phyloP scores from a whole-genome alignment of 495 filamentous ascomycete species.

The Neurospora tetraspora region DNA sequence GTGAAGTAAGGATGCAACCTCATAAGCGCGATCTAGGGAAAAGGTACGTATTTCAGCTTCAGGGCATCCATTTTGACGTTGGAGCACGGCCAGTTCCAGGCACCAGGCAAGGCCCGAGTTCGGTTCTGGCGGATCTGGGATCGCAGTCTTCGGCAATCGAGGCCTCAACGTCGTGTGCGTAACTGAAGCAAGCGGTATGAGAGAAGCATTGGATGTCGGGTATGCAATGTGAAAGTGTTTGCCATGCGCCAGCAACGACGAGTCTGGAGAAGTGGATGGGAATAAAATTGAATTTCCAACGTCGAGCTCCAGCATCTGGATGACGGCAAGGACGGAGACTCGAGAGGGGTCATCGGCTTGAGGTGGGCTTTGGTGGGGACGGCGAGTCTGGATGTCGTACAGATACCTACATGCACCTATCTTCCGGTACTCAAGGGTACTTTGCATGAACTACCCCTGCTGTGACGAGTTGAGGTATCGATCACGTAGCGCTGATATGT shows the following conservation, averaged over 20 bases:
- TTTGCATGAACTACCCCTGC: neutral
- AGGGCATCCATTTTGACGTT: neutral
- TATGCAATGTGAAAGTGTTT: neutral
- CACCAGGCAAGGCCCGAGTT: neutral
- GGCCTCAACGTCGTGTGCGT: neutral
- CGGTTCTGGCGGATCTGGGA: neutral
- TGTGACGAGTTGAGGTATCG: neutral
- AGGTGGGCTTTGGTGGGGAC: neutral
- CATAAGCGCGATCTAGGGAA: neutral
- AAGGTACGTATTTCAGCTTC: neutral
- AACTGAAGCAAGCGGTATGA: too few species aligned
- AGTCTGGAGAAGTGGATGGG: neutral
- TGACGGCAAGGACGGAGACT: neutral
- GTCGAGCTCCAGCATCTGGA: neutral
- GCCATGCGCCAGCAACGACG: neutral
- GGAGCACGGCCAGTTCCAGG: neutral
- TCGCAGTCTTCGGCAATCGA: neutral
- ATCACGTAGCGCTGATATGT: neutral
- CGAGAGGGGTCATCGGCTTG: neutral
- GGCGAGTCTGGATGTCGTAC: neutral
- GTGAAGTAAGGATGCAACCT: neutral
- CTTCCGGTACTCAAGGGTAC: neutral
- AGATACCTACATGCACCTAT: neutral
- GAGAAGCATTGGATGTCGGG: neutral
- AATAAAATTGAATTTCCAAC: neutral